Conservation (phyloP, 176 grass and related monocot genomes). For the Lolium multiflorum region DNA sequence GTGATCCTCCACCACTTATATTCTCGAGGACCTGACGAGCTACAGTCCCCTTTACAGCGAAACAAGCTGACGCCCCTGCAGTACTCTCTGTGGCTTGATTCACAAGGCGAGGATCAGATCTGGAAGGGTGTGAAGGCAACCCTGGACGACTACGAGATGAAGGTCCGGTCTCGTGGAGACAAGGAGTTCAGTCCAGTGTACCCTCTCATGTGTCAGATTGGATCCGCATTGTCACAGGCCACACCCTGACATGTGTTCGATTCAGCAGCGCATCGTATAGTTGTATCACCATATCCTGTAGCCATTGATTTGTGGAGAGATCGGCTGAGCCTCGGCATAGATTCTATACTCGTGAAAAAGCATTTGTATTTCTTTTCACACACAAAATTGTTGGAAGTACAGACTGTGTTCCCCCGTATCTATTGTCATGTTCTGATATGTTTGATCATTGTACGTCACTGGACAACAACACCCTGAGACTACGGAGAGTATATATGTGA, state of each 20-base stretch:
- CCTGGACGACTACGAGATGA: conserved; percentile 85
- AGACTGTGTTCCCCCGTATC: conserved; percentile 28
- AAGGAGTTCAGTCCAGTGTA: conserved; percentile 93
- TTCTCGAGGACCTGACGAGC: conserved; percentile 82
- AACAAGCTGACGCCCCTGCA: conserved; percentile 79
- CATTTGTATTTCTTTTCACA: conserved; percentile 40
- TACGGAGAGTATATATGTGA: neutral
- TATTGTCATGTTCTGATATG: conserved; percentile 17
- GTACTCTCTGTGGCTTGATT: conserved; percentile 95
- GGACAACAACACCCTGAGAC: neutral
- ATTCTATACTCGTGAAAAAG: conserved; percentile 51
- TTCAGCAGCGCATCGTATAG: conserved; percentile 22
- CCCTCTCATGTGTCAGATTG: conserved; percentile 87
- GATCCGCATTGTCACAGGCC: conserved; percentile 59
- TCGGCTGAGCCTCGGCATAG: conserved; percentile 14
- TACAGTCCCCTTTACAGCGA: conserved; percentile 90
- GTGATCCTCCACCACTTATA: conserved; percentile 96
- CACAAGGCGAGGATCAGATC: conserved; percentile 87
- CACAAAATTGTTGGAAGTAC: conserved; percentile 33
- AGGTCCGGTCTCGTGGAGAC: conserved; percentile 67
- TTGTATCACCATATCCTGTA: conserved; percentile 52
- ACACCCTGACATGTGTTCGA: conserved; percentile 1
- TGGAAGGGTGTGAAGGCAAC: conserved; percentile 97
- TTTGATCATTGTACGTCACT: conserved; percentile 17
- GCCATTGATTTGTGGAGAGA: conserved; percentile 40